Conservation (phyloP, 78 protist genomes). For the Tieghemostelium lacteum region DNA sequence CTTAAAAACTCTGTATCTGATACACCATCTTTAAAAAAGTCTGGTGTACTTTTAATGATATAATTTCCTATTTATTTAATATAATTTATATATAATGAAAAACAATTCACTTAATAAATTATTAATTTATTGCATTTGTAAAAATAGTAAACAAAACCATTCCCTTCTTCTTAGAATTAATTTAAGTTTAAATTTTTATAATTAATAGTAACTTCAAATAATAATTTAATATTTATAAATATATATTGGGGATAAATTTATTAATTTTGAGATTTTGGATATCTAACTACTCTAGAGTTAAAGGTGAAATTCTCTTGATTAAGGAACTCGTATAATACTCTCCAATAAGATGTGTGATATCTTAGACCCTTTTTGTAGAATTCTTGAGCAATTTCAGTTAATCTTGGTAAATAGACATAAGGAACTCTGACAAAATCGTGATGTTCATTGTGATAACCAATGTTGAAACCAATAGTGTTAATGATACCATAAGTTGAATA, state of each 20-base stretch:
- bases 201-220: background rate
- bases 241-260: background rate
- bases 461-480: slow-evolving; percentile 87
- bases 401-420: slow-evolving; percentile 69
- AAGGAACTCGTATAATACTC: slow-evolving; percentile 63
- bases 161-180: too few relatives aligned
- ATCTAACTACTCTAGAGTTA: slow-evolving; percentile 48
- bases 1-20: too few relatives aligned
- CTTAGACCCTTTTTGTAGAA: slow-evolving; percentile 61
- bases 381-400: slow-evolving; percentile 46
- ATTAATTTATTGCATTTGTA: too few relatives aligned
- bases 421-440: slow-evolving; percentile 95
- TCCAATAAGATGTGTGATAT: slow-evolving; percentile 75
- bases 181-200: too few relatives aligned
- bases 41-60: too few relatives aligned
- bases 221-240: background rate
- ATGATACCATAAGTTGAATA: slow-evolving; percentile 93
- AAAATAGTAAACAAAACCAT: too few relatives aligned
- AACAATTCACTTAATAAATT: too few relatives aligned
- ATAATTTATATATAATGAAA: too few relatives aligned
- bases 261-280: slow-evolving; percentile 30
- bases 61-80: too few relatives aligned
- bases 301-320: slow-evolving; percentile 70
- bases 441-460: slow-evolving; percentile 97
- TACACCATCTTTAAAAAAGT: too few relatives aligned